Evolutionary conservation across 106 monocot genomes (phyloP), one percentile per base, ranked within the genome.

Genomic region (Agapanthus africanus): DNA sequence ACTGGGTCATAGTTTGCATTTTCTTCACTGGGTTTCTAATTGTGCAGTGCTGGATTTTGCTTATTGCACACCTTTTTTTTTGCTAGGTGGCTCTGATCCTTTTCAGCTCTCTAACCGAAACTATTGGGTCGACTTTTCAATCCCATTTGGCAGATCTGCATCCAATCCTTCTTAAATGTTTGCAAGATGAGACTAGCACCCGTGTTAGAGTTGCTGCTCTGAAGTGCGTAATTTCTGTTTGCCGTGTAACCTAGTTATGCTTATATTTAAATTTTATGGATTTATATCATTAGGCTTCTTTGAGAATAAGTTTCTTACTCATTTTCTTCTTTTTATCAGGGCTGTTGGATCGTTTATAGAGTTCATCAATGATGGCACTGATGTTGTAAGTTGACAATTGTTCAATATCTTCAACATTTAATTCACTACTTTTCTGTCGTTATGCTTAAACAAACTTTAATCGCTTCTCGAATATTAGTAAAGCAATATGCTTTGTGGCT

Each of bases 321-420:
- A 19, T 41, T 76, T 38, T 63, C 34, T 67, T 40, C n/a, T 30
- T 42, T 8, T 28, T 65, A 11, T 68, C 86, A 99, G 97, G 93
- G 93, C 99, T 13, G 90, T 99, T 79, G 93, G 99, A 30, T 90
- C 93, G 39, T 80, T 99, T 39, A 90, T 99, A 75, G 99, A 93
- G 71, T 99, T 93, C 71, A 90, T 87, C 41, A 99, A 99, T 71
- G 93, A 93, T 31, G 99, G 99, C 10, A 57, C 65, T 76, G 84
- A 99, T 60, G 70, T 93, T 51, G 90, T 94, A 81, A 68, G 93
- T 73, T 73, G 7, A 31, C 47, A 30, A 23, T 59, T 49, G 25
- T 27, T 32, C 37, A 30, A 18, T 69, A 71, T 44, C 13, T 13
- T 36, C 18, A 38, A 7, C 35, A 27, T 21, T 21, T 59, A 6